Evolutionary conservation across 192 early-diverging fungal species (phyloP), one percentile per base, ranked within the genome.

Genomic region (Chytriomyces sp.): DNA sequence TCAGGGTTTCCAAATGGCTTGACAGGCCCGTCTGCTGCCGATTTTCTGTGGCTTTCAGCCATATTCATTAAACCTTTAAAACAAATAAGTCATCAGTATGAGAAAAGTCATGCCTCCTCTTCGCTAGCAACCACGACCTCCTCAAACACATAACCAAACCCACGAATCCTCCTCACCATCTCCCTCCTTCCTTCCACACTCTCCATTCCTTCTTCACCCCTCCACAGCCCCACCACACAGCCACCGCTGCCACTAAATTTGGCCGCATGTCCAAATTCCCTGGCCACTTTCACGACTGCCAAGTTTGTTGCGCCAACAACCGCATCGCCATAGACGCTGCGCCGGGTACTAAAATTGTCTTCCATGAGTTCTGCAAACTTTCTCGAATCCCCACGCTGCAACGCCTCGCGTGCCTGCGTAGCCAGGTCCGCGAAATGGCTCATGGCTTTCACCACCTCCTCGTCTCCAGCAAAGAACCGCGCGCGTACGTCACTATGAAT

Each of bases 231-330:
- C 25, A 89, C 76, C 8, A 86, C 75, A 39, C 84, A 80, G n/a
- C 88, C 88, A 56, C 88, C 88, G 33, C 80, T 82, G 2, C 88
- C 88, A 14, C 81, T 73, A 61, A 89, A 81, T 59, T 90, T 90
- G 38, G 85, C 85, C 17, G 74, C 81, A 79, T 81, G 80, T 3
- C 81, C 77, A 59, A 80, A 44, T 10, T 71, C 54, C 25, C 65
- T 60, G 14, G 83, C 83, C 2, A 86, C 34, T 22, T 81, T 59
- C 38, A 90, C 78, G 67, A 90, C 87, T 22, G 64, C 58, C 25
- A 88, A 59, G 75, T 83, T 89, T 7, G 31, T 69, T 5, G 57
- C 55, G 52, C 88, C 88, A 33, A 90, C 61, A 12, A 80, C 77
- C 10, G 32, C 63, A 62, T 88, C 86, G 0, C 85, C 84, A 68